Evolutionary conservation across 129 eudicot species (phyloP), one percentile per base, ranked within the genome.

Genomic region (Pittosporum tobira): DNA sequence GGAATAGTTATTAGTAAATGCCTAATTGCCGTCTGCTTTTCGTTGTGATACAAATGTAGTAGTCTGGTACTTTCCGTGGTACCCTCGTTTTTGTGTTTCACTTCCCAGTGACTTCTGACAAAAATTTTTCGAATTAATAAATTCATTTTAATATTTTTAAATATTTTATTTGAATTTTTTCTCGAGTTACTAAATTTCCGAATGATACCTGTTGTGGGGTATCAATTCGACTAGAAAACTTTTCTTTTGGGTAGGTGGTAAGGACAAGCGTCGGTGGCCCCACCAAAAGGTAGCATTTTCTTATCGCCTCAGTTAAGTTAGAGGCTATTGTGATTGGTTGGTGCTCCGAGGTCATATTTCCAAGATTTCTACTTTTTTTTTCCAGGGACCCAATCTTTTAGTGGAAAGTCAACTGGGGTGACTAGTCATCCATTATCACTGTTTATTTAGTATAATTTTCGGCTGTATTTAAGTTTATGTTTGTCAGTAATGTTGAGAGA

Each of bases 51-150:
- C 10, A 13, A 5, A 6, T n/a, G 0, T 53, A 18, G 61, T 38
- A 16, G 28, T 22, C 11, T 55, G 59, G 84, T 79, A 79, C 84
- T 37, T 70, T 79, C 84, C 84, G 84, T 79, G 68, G 84, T 79
- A 74, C 84, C 71, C 52, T 55, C n/a, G 5, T 54, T 37, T 53
- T 55, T 31, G 5, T 49, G 3, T 61, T 67, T 72, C 45, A 72
- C 64, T 63, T 65, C 51, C 54, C 48, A 47, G 48, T 64, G 58
- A 48, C 48, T 59, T 29, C 70, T 59, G 65, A 64, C 69, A 34
- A 56, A 34, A 56, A 52, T 64, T 63, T 57, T 49, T 56, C 25
- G 63, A 45, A 69, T 51, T 63, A 62, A 13, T 45, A 10, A 44
- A 28, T 5, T 24, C 30, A 11, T 2, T 40, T 51, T 18, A 27